Conservation (phyloP, 2,329 filamentous ascomycete species). For the Drechslera avenae region DNA sequence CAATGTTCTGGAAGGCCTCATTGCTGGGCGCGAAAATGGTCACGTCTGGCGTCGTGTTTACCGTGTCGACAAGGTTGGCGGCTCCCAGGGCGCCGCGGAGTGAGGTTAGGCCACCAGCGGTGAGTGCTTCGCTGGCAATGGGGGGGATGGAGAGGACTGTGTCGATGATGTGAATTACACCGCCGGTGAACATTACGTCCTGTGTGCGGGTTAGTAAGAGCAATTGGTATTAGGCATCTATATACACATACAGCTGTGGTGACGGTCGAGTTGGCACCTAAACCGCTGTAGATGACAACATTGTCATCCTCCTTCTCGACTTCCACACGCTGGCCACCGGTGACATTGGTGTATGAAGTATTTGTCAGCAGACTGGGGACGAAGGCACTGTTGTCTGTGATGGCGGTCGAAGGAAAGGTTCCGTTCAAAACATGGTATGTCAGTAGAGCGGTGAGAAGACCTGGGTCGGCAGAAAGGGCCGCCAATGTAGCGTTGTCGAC, state of each 20-base stretch:
- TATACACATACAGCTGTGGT: slow-evolving; percentile 54
- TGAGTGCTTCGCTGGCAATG: slow-evolving; percentile 37
- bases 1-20: slow-evolving; percentile 63
- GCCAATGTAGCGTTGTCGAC: slow-evolving; percentile 47
- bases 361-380: slow-evolving; percentile 58
- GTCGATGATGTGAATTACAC: slow-evolving; percentile 56
- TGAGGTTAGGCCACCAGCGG: slow-evolving; percentile 46
- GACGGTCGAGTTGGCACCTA: slow-evolving; percentile 57
- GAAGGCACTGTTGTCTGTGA: slow-evolving; percentile 52
- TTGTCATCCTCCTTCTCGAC: slow-evolving; percentile 49
- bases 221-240: background rate
- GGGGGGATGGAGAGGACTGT: slow-evolving; percentile 50
- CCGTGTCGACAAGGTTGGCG: slow-evolving; percentile 47
- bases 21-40: slow-evolving; percentile 71
- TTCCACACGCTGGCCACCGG: slow-evolving; percentile 64
- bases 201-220: slow-evolving; percentile 18
- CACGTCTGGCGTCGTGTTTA: slow-evolving; percentile 55
- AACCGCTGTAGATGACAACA: slow-evolving; percentile 59
- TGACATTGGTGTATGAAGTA: slow-evolving; percentile 61
- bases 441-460: slow-evolving; percentile 54
- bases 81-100: slow-evolving; percentile 50
- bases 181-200: slow-evolving; percentile 53
- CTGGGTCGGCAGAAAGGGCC: slow-evolving; percentile 36
- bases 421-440: slow-evolving; percentile 65
- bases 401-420: slow-evolving; percentile 48